Evolutionary conservation across 2,329 filamentous ascomycete genomes (phyloP).

Genomic region (Ambrosiella beaveri): DNA sequence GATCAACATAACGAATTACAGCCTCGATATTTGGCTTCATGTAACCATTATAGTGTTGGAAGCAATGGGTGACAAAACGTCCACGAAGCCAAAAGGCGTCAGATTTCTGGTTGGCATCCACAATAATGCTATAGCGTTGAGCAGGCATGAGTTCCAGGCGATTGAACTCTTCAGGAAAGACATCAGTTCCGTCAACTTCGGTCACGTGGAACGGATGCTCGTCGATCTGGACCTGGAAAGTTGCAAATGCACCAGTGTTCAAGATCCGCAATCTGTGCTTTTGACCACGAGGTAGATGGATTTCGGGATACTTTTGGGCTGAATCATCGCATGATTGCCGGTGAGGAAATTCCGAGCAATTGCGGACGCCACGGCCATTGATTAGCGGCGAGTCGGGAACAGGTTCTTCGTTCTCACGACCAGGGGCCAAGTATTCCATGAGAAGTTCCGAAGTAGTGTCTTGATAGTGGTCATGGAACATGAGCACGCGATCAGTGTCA

Average conservation of each 20-base stretch:
- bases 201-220: conserved; percentile 46
- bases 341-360: conserved; percentile 20
- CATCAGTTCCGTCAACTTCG: conserved; percentile 53
- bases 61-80: conserved; percentile 25
- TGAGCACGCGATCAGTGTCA: conserved; percentile 39
- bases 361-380: conserved; percentile 32
- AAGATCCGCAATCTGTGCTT: conserved; percentile 50
- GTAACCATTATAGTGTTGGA: conserved; percentile 19
- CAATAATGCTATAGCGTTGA: conserved; percentile 51
- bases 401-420: conserved; percentile 44
- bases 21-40: conserved; percentile 20
- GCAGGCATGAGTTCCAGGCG: conserved; percentile 51
- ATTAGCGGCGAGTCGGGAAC: conserved; percentile 48
- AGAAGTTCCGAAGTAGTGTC: conserved; percentile 33
- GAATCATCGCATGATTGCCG: conserved; percentile 28
- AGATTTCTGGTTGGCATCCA: conserved; percentile 39
- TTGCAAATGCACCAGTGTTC: conserved; percentile 54
- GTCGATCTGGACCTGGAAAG: conserved; percentile 55
- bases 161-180: conserved; percentile 39
- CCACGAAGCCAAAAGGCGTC: conserved; percentile 48
- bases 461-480: conserved; percentile 61
- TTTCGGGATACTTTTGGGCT: conserved; percentile 21
- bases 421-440: conserved; percentile 34
- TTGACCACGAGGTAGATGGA: conserved; percentile 34
- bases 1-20: conserved; percentile 19